Conservation (phyloP, 768 basidiomycete species). For the Boletales sp. region DNA sequence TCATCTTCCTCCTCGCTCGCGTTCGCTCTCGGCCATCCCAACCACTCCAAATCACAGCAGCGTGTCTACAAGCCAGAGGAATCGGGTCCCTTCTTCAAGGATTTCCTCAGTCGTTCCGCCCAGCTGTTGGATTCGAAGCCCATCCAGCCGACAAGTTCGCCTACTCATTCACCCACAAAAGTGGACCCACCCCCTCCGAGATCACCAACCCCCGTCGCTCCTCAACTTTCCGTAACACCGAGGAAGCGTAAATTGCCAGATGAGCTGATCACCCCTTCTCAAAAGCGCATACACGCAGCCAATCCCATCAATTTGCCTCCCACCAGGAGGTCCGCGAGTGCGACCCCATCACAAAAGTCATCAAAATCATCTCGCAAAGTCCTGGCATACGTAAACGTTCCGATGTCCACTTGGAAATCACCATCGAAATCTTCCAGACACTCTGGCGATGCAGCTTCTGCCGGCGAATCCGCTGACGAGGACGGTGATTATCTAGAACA, state of each 20-base stretch:
- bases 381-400: conserved; percentile 33
- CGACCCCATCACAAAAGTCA: conserved; percentile 25
- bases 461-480: conserved; percentile 51
- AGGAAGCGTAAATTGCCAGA: conserved; percentile 67
- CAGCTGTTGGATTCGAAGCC: conserved; percentile 41
- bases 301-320: conserved; percentile 11
- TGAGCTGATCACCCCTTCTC: conserved; percentile 56
- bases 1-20: conserved; percentile 75
- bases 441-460: conserved; percentile 46
- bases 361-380: conserved; percentile 31
- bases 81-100: conserved; percentile 61
- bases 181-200: conserved; percentile 15
- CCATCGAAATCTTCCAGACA: conserved; percentile 21
- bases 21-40: conserved; percentile 57
- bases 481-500: conserved; percentile 29
- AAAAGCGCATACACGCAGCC: conserved; percentile 50
- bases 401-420: conserved; percentile 25
- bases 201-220: conserved; percentile 1
- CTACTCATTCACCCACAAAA: conserved; percentile 16
- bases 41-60: conserved; percentile 22
- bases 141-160: conserved; percentile 9
- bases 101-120: conserved; percentile 48
- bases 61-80: conserved; percentile 50
- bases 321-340: conserved; percentile 11
- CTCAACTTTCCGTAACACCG: conserved; percentile 45